Evolutionary conservation across 2,329 filamentous ascomycete genomes (phyloP), one percentile per base, ranked within the genome.

Genomic region (Raffaelea albimanens): DNA sequence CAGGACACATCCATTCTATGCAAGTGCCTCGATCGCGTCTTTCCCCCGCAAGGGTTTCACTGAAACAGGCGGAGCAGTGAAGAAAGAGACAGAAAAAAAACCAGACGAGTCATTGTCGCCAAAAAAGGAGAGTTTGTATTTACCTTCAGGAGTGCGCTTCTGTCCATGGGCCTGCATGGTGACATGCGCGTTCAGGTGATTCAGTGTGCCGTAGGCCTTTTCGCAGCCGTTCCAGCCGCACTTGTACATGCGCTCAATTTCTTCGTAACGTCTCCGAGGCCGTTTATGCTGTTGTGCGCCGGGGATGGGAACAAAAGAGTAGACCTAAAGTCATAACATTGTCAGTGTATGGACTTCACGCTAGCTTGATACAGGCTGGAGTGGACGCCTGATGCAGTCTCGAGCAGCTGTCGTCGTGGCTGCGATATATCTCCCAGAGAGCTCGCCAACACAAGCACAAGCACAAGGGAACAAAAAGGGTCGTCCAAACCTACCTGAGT

Each of bases 221-320:
- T 98, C 93, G 62, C 93, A 98, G 9, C 90, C 90, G 55, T 96
- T 91, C 87, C 89, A 97, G 22, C 91, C 93, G 62, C 93, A 98
- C 68, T 97, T 97, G 74, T 98, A 97, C 93, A 98, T 97, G 62
- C 93, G 83, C 71, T 98, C 93, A 58, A 98, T 98, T 64, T 98
- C 93, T 67, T 98, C 93, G 59, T 96, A 98, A 46, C 93, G 81
- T 59, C 93, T 77, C 54, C 93, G 80, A 13, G 93, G 93, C 50
- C 93, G 82, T 72, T 98, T 98, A 66, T 97, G 91, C 64, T 98
- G 93, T 63, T 96, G 90, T 13, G 91, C 88, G 54, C 93, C 93
- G 2, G 93, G 93, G 59, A 97, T 97, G 0, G 93, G 91, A 29
- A 97, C 93, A 61, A 98, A 97, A 0, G 90, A 96, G 64, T 97